These are phyloP conservation scores for Myxozyma neotropica DNA, from an alignment of 805 yeast genomes.

Conservation along the genomic window DNA sequence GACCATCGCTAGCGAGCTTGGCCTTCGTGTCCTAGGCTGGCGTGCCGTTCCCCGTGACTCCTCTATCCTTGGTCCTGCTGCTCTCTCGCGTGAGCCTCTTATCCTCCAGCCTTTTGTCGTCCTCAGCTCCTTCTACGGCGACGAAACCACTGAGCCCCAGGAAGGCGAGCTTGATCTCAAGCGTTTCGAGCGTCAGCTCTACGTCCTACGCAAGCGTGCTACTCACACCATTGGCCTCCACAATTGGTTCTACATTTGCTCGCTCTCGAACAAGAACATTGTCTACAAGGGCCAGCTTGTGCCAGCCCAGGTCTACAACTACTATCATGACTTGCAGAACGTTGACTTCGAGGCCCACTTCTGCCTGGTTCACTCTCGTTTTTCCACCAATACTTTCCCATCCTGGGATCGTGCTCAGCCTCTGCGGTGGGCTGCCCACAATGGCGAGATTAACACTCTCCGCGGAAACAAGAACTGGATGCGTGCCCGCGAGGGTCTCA, in stretches of 20 bases:
- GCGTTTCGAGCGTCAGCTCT: slow-evolving; percentile 79
- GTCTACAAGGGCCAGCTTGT: slow-evolving; percentile 98
- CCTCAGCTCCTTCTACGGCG: slow-evolving; percentile 53
- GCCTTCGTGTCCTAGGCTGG: slow-evolving; percentile 88
- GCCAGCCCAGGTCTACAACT: slow-evolving; percentile 92
- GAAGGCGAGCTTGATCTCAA: slow-evolving; percentile 61
- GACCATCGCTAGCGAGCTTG: slow-evolving; percentile 72
- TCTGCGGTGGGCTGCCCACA: slow-evolving; percentile 94
- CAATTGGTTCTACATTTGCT: slow-evolving; percentile 97
- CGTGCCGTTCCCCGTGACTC: slow-evolving; percentile 93
- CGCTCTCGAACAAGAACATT: slow-evolving; percentile 82
- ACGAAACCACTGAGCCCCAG: slow-evolving; percentile 47
- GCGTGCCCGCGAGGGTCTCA: slow-evolving; percentile 97
- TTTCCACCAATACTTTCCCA: slow-evolving; percentile 97
- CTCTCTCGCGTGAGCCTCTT: slow-evolving; percentile 87
- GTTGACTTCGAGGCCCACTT: slow-evolving; percentile 93
- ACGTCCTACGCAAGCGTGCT: slow-evolving; percentile 83
- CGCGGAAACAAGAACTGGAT: slow-evolving; percentile 99
- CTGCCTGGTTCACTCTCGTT: slow-evolving; percentile 95
- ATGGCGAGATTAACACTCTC: slow-evolving; percentile 96
- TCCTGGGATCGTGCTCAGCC: slow-evolving; percentile 99
- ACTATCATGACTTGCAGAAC: slow-evolving; percentile 88
- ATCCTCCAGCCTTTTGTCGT: slow-evolving; percentile 94
- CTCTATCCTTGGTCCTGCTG: slow-evolving; percentile 92
- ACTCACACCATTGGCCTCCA: slow-evolving; percentile 90